Percentiles rank a stretch among this genome's conserved stretches.
Conservation (phyloP, 768 basidiomycete genomes). For the Boletus rubescentipes region DNA sequence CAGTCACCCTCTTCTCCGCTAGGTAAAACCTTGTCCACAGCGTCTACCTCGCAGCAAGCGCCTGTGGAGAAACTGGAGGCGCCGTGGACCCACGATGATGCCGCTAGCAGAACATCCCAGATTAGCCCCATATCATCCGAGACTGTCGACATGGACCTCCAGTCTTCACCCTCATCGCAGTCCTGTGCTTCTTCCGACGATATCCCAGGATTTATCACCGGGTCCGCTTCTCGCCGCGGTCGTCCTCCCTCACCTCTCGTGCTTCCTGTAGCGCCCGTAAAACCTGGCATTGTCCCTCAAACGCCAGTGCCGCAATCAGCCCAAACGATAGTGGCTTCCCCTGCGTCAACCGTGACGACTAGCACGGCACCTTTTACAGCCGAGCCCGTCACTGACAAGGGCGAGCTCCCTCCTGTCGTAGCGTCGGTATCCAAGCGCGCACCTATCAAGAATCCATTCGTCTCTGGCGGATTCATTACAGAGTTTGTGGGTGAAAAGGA, state of each 20-base stretch:
- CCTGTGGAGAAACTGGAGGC: conserved; percentile 15
- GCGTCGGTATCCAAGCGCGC: conserved; percentile 16
- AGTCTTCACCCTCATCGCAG: conserved; percentile 31
- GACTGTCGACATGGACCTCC: conserved; percentile 35
- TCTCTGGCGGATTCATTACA: conserved; percentile 50
- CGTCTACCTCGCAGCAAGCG: conserved; percentile 18
- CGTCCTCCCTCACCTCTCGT: conserved; percentile 26
- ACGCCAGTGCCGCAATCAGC: conserved; percentile 14
- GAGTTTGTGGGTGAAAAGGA: conserved; percentile 39
- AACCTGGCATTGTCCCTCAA: conserved; percentile 7
- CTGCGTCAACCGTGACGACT: conserved; percentile 16
- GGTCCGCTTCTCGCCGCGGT: conserved; percentile 27
- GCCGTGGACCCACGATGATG: conserved; percentile 26
- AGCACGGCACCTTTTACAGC: conserved; percentile 4
- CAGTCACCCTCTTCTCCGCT: conserved; percentile 2
- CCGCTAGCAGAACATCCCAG: conserved; percentile 27
- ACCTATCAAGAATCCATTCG: conserved; percentile 42
- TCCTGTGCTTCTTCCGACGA: conserved; percentile 27
- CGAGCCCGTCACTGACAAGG: conserved; percentile 13
- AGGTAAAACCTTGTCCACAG: conserved; percentile 11
- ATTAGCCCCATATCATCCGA: conserved; percentile 34
- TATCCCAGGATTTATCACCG: conserved; percentile 35
- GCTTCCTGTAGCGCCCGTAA: conserved; percentile 17
- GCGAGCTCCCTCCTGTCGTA: conserved; percentile 1
- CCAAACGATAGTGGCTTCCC: conserved; percentile 19